Conservation (phyloP, 345 rosid genomes). For the Combretum micranthum region DNA sequence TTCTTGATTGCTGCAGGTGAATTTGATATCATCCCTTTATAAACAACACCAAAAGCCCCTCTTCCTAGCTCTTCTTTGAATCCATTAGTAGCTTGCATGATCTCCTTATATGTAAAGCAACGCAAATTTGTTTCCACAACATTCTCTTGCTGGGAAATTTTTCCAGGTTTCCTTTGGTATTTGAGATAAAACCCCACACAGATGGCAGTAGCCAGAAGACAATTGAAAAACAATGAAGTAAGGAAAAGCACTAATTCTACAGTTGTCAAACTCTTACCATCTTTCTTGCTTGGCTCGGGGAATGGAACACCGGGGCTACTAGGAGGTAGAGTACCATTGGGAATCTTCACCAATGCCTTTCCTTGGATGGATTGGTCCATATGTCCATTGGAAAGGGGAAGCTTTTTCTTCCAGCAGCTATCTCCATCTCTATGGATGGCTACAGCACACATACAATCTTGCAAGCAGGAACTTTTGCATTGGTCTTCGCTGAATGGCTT, state of each 20-base stretch:
- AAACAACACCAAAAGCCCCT: slow-evolving; percentile 37
- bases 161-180: neutral
- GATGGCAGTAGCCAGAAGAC: slow-evolving; percentile 4
- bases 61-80: slow-evolving; percentile 32
- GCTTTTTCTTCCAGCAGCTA: slow-evolving; percentile 25
- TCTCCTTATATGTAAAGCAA: slow-evolving; percentile 26
- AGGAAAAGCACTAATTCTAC: slow-evolving; percentile 15
- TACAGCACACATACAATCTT: slow-evolving; percentile 35
- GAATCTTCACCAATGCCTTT: slow-evolving; percentile 19
- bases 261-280: neutral
- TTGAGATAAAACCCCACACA: slow-evolving; percentile 10
- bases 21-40: slow-evolving; percentile 19
- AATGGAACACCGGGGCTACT: neutral
- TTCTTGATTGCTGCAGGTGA: slow-evolving; percentile 27
- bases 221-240: slow-evolving; percentile 18
- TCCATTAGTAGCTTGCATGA: slow-evolving; percentile 22
- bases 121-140: slow-evolving; percentile 11
- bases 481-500: slow-evolving; percentile 12
- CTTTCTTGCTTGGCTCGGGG: neutral
- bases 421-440: slow-evolving; percentile 2
- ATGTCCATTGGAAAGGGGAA: slow-evolving; percentile 33
- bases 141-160: slow-evolving; percentile 1
- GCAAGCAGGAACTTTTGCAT: slow-evolving; percentile 24
- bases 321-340: slow-evolving; percentile 2
- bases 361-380: neutral